Conservation (phyloP, 2,329 filamentous ascomycete species). For the Venturiaceae sp. region DNA sequence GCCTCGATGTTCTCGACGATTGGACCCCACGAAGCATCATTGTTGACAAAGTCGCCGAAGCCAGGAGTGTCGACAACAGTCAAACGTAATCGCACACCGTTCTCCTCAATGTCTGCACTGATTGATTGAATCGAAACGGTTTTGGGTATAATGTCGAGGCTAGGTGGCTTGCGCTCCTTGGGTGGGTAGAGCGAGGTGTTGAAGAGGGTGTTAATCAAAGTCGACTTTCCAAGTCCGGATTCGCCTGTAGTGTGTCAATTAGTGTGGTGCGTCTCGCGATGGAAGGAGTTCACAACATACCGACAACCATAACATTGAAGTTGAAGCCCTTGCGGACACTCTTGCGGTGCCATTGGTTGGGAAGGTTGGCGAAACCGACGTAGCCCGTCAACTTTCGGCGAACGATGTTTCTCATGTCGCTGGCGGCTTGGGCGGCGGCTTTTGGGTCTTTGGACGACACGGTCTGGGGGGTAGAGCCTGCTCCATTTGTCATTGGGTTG, state of each 20-base stretch:
- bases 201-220: constrained; percentile 97
- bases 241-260: constrained; percentile 55
- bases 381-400: constrained; percentile 97
- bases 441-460: constrained; percentile 58
- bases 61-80: constrained; percentile 97
- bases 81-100: constrained; percentile 88
- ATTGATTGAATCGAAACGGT: constrained; percentile 45
- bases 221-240: constrained; percentile 98
- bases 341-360: constrained; percentile 99
- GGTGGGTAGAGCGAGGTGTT: constrained; percentile 98
- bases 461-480: constrained; percentile 44
- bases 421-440: constrained; percentile 36
- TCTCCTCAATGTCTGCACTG: constrained; percentile 75
- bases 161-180: constrained; percentile 96
- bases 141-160: constrained; percentile 97
- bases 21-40: constrained; percentile 97
- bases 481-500: constrained; percentile 44
- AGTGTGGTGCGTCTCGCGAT: not conserved
- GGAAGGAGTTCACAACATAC: constrained; percentile 47
- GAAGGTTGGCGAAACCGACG: constrained; percentile 95
- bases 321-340: constrained; percentile 99
- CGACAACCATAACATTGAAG: constrained; percentile 99
- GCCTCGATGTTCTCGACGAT: constrained; percentile 99
- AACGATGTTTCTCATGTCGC: constrained; percentile 80
- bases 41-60: constrained; percentile 99